These are phyloP conservation scores for Manihot esculenta DNA, from an alignment of 441 rosid genomes.

Conservation along the genomic window DNA sequence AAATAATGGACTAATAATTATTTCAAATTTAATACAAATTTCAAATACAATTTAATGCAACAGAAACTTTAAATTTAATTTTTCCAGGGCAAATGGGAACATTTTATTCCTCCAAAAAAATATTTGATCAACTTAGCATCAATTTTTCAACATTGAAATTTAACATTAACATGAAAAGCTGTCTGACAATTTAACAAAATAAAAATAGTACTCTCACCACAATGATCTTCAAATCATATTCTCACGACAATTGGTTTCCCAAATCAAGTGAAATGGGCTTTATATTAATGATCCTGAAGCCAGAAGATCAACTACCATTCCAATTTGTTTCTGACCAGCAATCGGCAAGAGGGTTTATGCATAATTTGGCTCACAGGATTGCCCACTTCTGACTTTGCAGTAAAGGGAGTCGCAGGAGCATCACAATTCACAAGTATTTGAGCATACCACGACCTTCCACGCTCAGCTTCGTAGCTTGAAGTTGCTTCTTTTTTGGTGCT, in stretches of 20 bases:
- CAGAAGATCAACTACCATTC: background rate
- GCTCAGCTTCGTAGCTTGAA: conserved; percentile 87
- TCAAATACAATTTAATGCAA: too few species aligned
- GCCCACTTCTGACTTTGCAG: background rate
- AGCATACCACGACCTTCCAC: conserved; percentile 98
- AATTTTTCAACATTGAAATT: background rate
- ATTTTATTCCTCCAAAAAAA: background rate
- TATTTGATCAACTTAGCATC: background rate
- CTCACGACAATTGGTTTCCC: background rate
- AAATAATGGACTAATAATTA: too few species aligned
- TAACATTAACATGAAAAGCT: background rate
- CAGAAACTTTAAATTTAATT: too few species aligned
- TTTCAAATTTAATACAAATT: too few species aligned
- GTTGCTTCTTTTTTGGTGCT: conserved; percentile 87
- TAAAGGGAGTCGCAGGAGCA: background rate
- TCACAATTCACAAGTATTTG: conserved; percentile 78
- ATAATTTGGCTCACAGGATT: background rate
- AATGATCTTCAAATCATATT: background rate
- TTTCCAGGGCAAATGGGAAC: background rate
- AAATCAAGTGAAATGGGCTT: background rate
- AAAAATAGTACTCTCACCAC: background rate
- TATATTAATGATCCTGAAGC: background rate
- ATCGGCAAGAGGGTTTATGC: background rate
- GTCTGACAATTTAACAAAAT: background rate
- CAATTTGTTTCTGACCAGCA: background rate